Evolutionary conservation across 73 alveolate species (phyloP).

Genomic region (Paramecium bursaria): DNA sequence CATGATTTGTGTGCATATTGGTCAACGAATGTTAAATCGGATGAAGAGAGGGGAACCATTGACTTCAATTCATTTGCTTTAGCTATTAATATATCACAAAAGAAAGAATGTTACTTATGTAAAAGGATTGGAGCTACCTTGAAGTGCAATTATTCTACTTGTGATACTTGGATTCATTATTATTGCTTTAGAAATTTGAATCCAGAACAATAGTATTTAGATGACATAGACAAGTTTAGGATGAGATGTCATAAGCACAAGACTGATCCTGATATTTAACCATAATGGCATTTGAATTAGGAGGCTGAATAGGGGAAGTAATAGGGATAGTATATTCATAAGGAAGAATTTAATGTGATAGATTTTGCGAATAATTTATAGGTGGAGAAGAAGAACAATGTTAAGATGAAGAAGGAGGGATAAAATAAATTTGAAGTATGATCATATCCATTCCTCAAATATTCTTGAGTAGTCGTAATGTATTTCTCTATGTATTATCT

Average conservation of each 20-base stretch:
- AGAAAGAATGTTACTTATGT: slow-evolving; percentile 35
- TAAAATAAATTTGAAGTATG: no score
- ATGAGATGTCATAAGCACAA: slow-evolving; percentile 8
- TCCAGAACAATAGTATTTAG: slow-evolving; percentile 14
- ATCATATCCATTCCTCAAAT: no score
- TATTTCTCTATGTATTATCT: no score
- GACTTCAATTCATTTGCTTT: background rate
- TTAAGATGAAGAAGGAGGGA: no score
- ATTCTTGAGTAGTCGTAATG: no score
- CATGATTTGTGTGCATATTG: slow-evolving; percentile 52
- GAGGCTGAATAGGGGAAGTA: no score
- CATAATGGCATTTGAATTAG: no score
- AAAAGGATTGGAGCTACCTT: slow-evolving; percentile 41
- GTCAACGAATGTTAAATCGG: slow-evolving; percentile 6
- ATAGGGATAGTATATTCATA: no score
- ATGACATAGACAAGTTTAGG: slow-evolving; percentile 4
- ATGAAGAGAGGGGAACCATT: slow-evolving; percentile 11
- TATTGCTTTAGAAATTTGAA: slow-evolving; percentile 25
- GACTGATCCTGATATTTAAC: background rate
- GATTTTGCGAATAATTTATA: no score
- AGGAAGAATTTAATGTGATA: no score
- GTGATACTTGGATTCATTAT: slow-evolving; percentile 36
- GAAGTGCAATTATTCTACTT: slow-evolving; percentile 30
- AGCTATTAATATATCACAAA: background rate
- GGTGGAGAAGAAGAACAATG: no score